phyloP scores from a whole-genome alignment of 2,329 filamentous ascomycete species.

The Sporothrix pseudoabietina region DNA sequence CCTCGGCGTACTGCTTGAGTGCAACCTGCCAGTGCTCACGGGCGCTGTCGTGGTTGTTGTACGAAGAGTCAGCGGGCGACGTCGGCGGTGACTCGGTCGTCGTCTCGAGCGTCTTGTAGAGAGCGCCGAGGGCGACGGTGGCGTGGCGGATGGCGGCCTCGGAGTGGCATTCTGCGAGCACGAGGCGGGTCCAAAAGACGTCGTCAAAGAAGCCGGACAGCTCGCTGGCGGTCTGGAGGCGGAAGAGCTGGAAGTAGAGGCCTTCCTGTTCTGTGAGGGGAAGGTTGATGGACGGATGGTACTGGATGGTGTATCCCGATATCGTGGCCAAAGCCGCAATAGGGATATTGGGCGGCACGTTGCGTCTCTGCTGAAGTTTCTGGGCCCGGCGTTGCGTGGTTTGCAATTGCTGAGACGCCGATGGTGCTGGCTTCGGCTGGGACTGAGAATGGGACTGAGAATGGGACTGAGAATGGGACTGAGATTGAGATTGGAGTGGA shows the following conservation, averaged over 20 bases:
- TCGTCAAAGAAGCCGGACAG: conserved; percentile 69
- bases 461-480: not conserved
- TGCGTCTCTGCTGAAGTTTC: conserved; percentile 32
- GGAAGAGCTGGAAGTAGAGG: conserved; percentile 65
- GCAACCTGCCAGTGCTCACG: conserved; percentile 61
- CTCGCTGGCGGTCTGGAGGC: conserved; percentile 61
- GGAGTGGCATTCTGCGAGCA: conserved; percentile 64
- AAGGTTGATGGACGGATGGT: conserved; percentile 46
- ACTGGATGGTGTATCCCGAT: conserved; percentile 38
- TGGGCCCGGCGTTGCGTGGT: conserved; percentile 27
- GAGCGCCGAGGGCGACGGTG: conserved; percentile 65
- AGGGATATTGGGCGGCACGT: conserved; percentile 44
- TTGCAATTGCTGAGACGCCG: conserved; percentile 35
- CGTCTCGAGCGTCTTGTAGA: conserved; percentile 68
- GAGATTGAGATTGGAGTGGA: not conserved
- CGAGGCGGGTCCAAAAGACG: conserved; percentile 64
- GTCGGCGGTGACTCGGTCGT: conserved; percentile 54
- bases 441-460: not conserved
- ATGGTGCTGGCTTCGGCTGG: not conserved
- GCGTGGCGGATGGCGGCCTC: conserved; percentile 65
- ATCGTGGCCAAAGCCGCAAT: conserved; percentile 35
- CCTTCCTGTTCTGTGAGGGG: conserved; percentile 55
- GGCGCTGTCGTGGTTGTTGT: conserved; percentile 41
- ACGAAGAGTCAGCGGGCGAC: conserved; percentile 46
- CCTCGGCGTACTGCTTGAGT: conserved; percentile 60